Evolutionary conservation across 2,329 filamentous ascomycete species (phyloP), one percentile per base, ranked within the genome.

Genomic region (Hymenoscyphus repandus): DNA sequence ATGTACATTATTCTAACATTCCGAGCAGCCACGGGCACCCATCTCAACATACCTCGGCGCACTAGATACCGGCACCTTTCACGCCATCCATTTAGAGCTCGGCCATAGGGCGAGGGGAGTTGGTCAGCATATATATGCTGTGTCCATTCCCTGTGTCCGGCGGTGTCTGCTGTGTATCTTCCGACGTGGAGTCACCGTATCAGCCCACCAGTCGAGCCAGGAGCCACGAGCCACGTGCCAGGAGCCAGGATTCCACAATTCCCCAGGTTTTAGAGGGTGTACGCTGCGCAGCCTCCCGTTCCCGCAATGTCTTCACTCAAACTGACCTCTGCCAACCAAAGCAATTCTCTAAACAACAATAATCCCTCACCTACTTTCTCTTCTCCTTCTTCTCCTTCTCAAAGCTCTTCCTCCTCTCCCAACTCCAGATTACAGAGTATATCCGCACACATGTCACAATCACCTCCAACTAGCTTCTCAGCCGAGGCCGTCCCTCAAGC

Each of bases 401-500:
- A 48, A 41, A 42, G 6, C 17, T 52, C 54, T 42, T 53, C 59
- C 58, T 56, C 65, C 66, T 58, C 71, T 70, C 70, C 75, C 49
- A 70, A 74, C 54, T 69, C 74, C 51, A 71, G 80, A 69, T 70
- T 85, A 53, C 74, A 78, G 62, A 83, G 74, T 64, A 78, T 90
- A 63, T 76, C 78, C 62, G 76, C 74, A 66, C 89, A 93, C 71
- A 85, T 93, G 78, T 78, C 82, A 66, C 52, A 53, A 50, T 51
- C 57, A 50, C 36, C 48, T 20, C 13, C 76, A 51, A 86, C 87
- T 61, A 82, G 79, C 66, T 96, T 96, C 74, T 80, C 84, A 55
- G 78, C 85, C 64, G 80, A 87, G 65, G 74, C 78, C 59, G 89
- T 96, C 53, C 88, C 91, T 64, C 86, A 92, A 72, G 93, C 93